phyloP scores from a whole-genome alignment of 2,329 filamentous ascomycete species.

The Didymella segeticola region DNA sequence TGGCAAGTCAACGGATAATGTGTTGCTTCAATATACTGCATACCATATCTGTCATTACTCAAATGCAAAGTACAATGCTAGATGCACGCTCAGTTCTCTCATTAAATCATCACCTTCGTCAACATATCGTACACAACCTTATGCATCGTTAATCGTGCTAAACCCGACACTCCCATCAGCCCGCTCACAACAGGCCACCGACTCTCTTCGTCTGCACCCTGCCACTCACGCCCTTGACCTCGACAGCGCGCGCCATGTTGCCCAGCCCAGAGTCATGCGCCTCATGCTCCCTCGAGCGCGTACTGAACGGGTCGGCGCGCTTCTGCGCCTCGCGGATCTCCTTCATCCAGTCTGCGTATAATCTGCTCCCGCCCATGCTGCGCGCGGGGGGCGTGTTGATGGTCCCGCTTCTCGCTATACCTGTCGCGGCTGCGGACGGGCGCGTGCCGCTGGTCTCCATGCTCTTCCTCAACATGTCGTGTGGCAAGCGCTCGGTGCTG shows the following conservation, averaged over 20 bases:
- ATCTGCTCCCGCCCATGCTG: not conserved
- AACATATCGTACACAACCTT: not conserved
- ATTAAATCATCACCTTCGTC: not conserved
- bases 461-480: not conserved
- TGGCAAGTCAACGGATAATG: too few relatives aligned
- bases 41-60: too few relatives aligned
- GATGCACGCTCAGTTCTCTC: too few relatives aligned
- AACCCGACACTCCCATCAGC: too few relatives aligned
- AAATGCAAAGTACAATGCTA: too few relatives aligned
- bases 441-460: not conserved
- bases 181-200: not conserved
- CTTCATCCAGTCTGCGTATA: conserved; percentile 13
- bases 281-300: not conserved
- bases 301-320: not conserved
- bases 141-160: too few relatives aligned
- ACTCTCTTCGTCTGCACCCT: not conserved
- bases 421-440: too few relatives aligned
- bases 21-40: too few relatives aligned
- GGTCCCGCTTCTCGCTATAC: not conserved
- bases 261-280: not conserved
- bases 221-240: conserved; percentile 1
- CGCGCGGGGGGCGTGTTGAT: not conserved
- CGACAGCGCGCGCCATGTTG: not conserved
- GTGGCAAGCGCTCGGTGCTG: not conserved
- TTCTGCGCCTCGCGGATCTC: conserved; percentile 9